Evolutionary conservation across 1,139 yeast genomes (phyloP).

Genomic region (Suhomyces kunorum): DNA sequence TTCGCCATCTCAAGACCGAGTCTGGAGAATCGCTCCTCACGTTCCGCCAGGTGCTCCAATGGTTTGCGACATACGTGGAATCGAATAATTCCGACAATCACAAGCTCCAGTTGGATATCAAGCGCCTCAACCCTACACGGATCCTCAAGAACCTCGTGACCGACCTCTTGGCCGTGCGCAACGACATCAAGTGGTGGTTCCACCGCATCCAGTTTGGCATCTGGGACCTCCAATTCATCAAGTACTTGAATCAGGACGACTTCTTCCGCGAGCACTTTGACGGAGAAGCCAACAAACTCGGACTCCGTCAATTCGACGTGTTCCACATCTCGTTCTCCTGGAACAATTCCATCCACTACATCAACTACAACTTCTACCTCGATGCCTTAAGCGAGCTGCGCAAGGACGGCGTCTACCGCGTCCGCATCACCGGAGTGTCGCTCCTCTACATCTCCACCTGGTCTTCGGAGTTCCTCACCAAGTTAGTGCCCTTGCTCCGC

Average conservation of each 20-base stretch:
- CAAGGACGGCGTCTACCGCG: slow-evolving; percentile 23
- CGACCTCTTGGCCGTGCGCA: slow-evolving; percentile 47
- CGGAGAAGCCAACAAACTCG: slow-evolving; percentile 17
- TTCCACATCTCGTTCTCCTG: slow-evolving; percentile 40
- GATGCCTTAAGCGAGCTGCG: slow-evolving; percentile 23
- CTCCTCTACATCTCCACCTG: slow-evolving; percentile 43
- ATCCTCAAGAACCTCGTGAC: slow-evolving; percentile 55
- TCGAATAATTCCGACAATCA: slow-evolving; percentile 20
- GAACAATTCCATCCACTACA: slow-evolving; percentile 35
- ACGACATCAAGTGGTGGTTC: slow-evolving; percentile 66
- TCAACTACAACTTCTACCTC: slow-evolving; percentile 41
- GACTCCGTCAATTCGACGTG: slow-evolving; percentile 35
- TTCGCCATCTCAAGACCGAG: slow-evolving; percentile 56
- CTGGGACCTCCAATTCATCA: slow-evolving; percentile 71
- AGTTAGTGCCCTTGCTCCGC: slow-evolving; percentile 40
- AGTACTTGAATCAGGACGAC: slow-evolving; percentile 48
- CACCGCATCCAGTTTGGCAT: slow-evolving; percentile 71
- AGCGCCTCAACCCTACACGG: slow-evolving; percentile 63
- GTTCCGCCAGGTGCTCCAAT: slow-evolving; percentile 56
- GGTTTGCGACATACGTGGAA: slow-evolving; percentile 51
- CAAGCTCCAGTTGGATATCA: slow-evolving; percentile 79
- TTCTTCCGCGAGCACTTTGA: slow-evolving; percentile 31
- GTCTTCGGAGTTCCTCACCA: slow-evolving; percentile 37
- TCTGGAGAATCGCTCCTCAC: slow-evolving; percentile 64
- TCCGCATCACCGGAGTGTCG: slow-evolving; percentile 42